Evolutionary conservation across 331 rosid species (phyloP).

Genomic region (Prunus yedoensis): DNA sequence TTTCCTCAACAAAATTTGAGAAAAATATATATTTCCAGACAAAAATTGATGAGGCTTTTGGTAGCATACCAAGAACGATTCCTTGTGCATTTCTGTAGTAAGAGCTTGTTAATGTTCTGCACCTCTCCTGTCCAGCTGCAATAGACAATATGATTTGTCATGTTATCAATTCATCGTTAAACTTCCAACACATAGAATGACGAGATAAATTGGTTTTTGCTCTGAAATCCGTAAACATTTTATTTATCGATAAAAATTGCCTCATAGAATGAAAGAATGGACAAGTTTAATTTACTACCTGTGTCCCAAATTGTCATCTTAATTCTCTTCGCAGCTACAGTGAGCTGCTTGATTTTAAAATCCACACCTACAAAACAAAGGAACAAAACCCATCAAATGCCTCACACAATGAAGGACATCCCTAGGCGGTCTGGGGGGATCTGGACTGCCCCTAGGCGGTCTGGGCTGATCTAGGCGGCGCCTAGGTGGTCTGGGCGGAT

Average conservation of each 20-base stretch:
- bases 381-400: slow-evolving; percentile 18
- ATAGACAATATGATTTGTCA: slow-evolving; percentile 27
- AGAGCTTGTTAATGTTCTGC: slow-evolving; percentile 86
- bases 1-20: neutral
- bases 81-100: slow-evolving; percentile 90
- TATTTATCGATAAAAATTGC: neutral
- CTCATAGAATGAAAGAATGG: neutral
- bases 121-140: slow-evolving; percentile 97
- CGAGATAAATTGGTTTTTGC: neutral
- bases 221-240: no score
- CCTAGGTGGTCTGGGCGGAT: no score
- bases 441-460: no score
- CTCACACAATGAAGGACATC: neutral
- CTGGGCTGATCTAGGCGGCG: no score
- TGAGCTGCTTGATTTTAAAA: slow-evolving; percentile 87
- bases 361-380: slow-evolving; percentile 69
- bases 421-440: no score
- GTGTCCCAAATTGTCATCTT: slow-evolving; percentile 97
- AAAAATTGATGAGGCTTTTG: neutral
- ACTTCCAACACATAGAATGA: neutral
- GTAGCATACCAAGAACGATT: slow-evolving; percentile 75
- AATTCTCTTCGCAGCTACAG: slow-evolving; percentile 81
- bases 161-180: neutral
- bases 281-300: slow-evolving; percentile 42
- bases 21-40: neutral